These are phyloP conservation scores for Schoenoplectus tabernaemontani DNA, from an alignment of 202 grass and related monocot species.

Conservation along the genomic window DNA sequence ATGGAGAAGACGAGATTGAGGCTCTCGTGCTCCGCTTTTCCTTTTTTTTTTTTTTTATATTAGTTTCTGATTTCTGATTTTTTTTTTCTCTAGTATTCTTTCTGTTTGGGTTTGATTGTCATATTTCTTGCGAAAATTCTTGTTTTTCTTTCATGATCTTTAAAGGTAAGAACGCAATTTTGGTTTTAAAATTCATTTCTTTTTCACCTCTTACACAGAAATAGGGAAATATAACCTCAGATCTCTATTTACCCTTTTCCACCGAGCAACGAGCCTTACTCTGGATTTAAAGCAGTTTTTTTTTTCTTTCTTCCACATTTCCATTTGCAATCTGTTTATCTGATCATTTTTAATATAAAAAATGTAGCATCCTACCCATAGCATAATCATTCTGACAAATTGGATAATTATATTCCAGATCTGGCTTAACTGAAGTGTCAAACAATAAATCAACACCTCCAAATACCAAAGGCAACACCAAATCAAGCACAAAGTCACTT, in stretches of 20 bases:
- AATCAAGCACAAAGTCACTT: constrained; percentile 36
- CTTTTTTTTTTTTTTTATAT: background rate
- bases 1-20: too few species aligned
- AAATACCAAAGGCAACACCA: constrained; percentile 26
- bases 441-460: constrained; percentile 53
- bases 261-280: background rate
- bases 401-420: constrained; percentile 28
- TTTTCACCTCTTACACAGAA: background rate
- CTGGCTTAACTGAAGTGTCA: constrained; percentile 35
- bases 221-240: background rate
- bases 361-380: background rate
- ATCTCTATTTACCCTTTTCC: background rate
- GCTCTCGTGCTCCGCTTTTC: too few species aligned
- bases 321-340: background rate
- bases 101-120: background rate
- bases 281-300: background rate
- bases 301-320: background rate
- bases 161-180: background rate
- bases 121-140: background rate
- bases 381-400: background rate
- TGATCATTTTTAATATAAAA: constrained; percentile 6
- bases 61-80: constrained; percentile 5
- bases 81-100: background rate
- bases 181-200: background rate
- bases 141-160: background rate